Base-by-base conservation (phyloP, 2,329 filamentous ascomycete genomes). In the Teratosphaeria gauchensis region DNA sequence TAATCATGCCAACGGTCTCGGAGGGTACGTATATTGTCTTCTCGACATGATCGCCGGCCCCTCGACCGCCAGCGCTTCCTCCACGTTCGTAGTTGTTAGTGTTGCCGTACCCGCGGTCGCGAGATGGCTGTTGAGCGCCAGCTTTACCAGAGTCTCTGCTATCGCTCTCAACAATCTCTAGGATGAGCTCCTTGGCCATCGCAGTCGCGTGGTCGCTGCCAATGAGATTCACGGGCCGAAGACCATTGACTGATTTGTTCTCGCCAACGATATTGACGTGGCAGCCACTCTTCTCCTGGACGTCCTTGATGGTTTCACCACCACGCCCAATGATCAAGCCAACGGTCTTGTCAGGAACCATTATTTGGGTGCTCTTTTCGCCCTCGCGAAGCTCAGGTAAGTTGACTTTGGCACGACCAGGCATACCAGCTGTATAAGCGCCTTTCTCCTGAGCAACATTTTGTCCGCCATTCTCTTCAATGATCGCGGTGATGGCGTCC, bases 181-280 rank as follows among this genome's bases (percentile, higher is more conserved):
- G 85, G 65, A 96, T 96, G 31, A 53, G 78, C 65, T 94, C 88
- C 75, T 94, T 92, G 46, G 91, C 91, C 62, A 84, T 82, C 53
- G 84, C 84, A 54, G 90, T 87, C 56, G 90, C 86, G 67, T 86
- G 82, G 51, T 83, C 83, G 51, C 86, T 85, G 60, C 91, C 91
- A 65, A 95, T 95, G 54, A 96, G 80, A 71, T 96, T 96, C 63
- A 96, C 90, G 31, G 92, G 91, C 55, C 91, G 85, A 62, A 95
- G 79, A 52, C 91, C 91, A 70, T 95, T 95, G 65, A 95, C 83
- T 70, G 90, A 95, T 80, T 95, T 95, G 65, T 90, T 90, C 76
- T 96, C 91, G 67, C 89, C 89, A 48, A 95, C 89, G 69, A 96
- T 96, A 73, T 96, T 96, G 72, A 96, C 90, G 73, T 96, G 92